Percentiles rank a stretch among this genome's conserved stretches.
phyloP scores from a whole-genome alignment of 1,139 yeast genomes.

The Debaryomyces subglobosus region DNA sequence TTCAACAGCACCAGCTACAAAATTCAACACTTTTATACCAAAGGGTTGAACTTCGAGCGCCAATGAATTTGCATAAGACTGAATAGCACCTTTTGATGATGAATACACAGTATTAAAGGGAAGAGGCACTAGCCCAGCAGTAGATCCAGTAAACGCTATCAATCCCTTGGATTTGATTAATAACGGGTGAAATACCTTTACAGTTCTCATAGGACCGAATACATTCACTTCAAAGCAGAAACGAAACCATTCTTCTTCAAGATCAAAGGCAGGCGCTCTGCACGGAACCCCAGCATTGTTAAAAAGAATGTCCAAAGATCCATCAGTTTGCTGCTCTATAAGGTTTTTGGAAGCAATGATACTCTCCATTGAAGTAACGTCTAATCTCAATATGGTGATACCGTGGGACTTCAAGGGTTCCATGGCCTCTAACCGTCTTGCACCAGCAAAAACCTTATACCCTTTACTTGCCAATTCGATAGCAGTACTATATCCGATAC shows the following conservation, averaged over 20 bases:
- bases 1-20: slow-evolving; percentile 11
- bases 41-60: slow-evolving; percentile 49
- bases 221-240: slow-evolving; percentile 22
- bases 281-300: slow-evolving; percentile 24
- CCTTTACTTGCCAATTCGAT: slow-evolving; percentile 31
- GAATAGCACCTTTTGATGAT: slow-evolving; percentile 51
- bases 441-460: slow-evolving; percentile 53
- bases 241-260: slow-evolving; percentile 18
- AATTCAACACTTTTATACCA: slow-evolving; percentile 11
- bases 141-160: slow-evolving; percentile 17
- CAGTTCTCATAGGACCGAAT: slow-evolving; percentile 19
- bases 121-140: slow-evolving; percentile 11
- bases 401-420: slow-evolving; percentile 42
- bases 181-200: slow-evolving; percentile 17
- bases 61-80: slow-evolving; percentile 57
- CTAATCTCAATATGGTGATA: slow-evolving; percentile 26
- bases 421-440: slow-evolving; percentile 62
- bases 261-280: slow-evolving; percentile 21
- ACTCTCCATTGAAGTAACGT: slow-evolving; percentile 50
- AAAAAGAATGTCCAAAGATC: slow-evolving; percentile 22
- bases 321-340: slow-evolving; percentile 19
- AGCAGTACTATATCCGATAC: slow-evolving; percentile 40
- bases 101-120: slow-evolving; percentile 16
- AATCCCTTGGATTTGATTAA: slow-evolving; percentile 17
- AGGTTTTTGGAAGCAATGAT: slow-evolving; percentile 41